phyloP scores from a whole-genome alignment of 768 basidiomycete species.

The Albatrellus ellisii region DNA sequence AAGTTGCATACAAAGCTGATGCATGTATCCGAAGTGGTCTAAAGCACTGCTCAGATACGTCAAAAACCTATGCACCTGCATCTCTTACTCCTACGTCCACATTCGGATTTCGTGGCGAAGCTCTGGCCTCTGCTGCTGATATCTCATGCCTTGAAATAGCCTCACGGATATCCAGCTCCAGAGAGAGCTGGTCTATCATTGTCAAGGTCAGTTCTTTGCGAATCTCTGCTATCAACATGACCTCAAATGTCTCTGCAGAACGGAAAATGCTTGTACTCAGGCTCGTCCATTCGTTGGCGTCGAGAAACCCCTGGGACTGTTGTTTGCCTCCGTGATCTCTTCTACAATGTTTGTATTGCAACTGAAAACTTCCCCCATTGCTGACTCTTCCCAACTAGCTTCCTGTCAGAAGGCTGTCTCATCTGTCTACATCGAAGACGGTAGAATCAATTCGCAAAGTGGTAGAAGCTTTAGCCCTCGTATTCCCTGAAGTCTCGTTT shows the following conservation, averaged over 20 bases:
- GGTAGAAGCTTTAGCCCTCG: slow-evolving; percentile 58
- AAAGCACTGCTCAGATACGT: slow-evolving; percentile 43
- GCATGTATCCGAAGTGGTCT: not conserved
- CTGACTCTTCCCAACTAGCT: slow-evolving; percentile 31
- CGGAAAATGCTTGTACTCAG: slow-evolving; percentile 52
- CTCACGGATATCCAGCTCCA: slow-evolving; percentile 51
- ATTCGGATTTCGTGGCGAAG: slow-evolving; percentile 94
- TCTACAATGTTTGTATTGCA: slow-evolving; percentile 56
- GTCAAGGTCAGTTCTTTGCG: slow-evolving; percentile 41
- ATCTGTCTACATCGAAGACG: slow-evolving; percentile 44
- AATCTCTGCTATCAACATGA: not conserved
- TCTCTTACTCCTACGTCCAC: slow-evolving; percentile 41
- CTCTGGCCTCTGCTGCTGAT: slow-evolving; percentile 73
- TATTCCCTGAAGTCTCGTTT: slow-evolving; percentile 61
- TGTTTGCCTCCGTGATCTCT: slow-evolving; percentile 78
- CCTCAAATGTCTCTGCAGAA: slow-evolving; percentile 29
- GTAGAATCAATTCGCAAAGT: slow-evolving; percentile 58
- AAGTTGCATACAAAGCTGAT: slow-evolving; percentile 18
- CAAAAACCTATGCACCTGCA: slow-evolving; percentile 47
- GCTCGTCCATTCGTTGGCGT: slow-evolving; percentile 64
- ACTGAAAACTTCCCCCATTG: slow-evolving; percentile 1
- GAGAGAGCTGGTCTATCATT: slow-evolving; percentile 65
- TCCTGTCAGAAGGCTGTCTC: slow-evolving; percentile 66
- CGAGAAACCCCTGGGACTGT: slow-evolving; percentile 66
- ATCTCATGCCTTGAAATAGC: slow-evolving; percentile 72